These are phyloP conservation scores for Myxozyma udenii DNA, from an alignment of 805 yeast species.

Conservation along the genomic window DNA sequence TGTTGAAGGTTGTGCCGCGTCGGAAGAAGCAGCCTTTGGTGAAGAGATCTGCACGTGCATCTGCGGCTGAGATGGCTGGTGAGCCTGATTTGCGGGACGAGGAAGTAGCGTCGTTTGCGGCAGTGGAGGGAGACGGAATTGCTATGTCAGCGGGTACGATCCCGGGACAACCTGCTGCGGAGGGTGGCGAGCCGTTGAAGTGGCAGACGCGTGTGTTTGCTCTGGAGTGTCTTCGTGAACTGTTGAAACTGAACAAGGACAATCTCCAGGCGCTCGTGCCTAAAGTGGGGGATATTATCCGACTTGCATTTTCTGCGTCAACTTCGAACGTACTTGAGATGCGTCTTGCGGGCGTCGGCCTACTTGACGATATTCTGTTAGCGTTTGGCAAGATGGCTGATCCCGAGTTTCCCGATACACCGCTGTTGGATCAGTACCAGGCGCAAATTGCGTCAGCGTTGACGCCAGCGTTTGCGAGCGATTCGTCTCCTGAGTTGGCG, in stretches of 20 bases:
- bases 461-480: conserved; percentile 76
- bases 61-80: conserved; percentile 37
- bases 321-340: conserved; percentile 63
- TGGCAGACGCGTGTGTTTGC: conserved; percentile 48
- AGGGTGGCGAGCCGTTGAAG: conserved; percentile 39
- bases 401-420: conserved; percentile 66
- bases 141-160: conserved; percentile 1
- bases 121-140: conserved; percentile 14
- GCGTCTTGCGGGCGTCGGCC: conserved; percentile 60
- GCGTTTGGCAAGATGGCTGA: conserved; percentile 62
- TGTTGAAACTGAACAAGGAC: conserved; percentile 30
- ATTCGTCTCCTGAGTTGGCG: conserved; percentile 69
- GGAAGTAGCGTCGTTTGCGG: conserved; percentile 48
- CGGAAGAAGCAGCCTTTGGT: conserved; percentile 32
- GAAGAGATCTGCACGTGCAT: conserved; percentile 42
- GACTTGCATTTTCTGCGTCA: conserved; percentile 75
- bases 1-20: conserved; percentile 28
- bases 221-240: conserved; percentile 37
- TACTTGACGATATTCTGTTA: conserved; percentile 62
- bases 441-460: conserved; percentile 90
- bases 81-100: conserved; percentile 46
- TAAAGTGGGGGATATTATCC: conserved; percentile 57
- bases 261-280: conserved; percentile 32
- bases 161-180: conserved; percentile 31
- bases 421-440: conserved; percentile 84